Conservation (phyloP, 228 moss, liverwort and hornwort species). For the Sphagnum magellanicum region DNA sequence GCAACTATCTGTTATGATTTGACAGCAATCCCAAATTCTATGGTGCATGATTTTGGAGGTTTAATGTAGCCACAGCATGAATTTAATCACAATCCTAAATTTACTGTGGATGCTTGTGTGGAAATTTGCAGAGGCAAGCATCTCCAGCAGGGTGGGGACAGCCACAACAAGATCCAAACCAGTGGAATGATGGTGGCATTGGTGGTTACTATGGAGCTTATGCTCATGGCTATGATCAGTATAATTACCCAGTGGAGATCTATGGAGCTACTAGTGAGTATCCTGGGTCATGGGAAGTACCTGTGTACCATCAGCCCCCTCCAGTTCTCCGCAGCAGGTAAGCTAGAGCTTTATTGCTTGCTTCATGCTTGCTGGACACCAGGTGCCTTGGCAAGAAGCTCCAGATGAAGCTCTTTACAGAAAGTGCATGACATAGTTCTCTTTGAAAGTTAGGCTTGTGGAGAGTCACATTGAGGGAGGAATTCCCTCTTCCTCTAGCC, state of each 20-base stretch:
- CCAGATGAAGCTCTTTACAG: not conserved
- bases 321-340: constrained; percentile 92
- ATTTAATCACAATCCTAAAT: too few species aligned
- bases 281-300: constrained; percentile 74
- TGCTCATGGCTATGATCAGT: constrained; percentile 86
- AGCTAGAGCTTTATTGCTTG: constrained; percentile 17
- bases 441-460: not conserved
- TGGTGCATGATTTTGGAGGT: too few species aligned
- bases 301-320: too few species aligned
- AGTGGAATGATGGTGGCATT: constrained; percentile 61
- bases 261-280: constrained; percentile 57
- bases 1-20: too few species aligned
- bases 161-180: constrained; percentile 79
- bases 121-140: constrained; percentile 9
- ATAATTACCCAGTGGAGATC: constrained; percentile 76
- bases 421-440: not conserved
- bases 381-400: not conserved
- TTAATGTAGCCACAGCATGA: too few species aligned
- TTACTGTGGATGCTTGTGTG: too few species aligned
- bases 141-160: constrained; percentile 89
- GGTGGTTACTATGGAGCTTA: constrained; percentile 81
- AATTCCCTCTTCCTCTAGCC: not conserved
- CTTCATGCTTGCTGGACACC: not conserved
- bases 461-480: not conserved
- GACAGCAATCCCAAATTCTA: too few species aligned